These are phyloP conservation scores for Penicillium coprophilum DNA, from an alignment of 495 filamentous ascomycete species.

Conservation along the genomic window DNA sequence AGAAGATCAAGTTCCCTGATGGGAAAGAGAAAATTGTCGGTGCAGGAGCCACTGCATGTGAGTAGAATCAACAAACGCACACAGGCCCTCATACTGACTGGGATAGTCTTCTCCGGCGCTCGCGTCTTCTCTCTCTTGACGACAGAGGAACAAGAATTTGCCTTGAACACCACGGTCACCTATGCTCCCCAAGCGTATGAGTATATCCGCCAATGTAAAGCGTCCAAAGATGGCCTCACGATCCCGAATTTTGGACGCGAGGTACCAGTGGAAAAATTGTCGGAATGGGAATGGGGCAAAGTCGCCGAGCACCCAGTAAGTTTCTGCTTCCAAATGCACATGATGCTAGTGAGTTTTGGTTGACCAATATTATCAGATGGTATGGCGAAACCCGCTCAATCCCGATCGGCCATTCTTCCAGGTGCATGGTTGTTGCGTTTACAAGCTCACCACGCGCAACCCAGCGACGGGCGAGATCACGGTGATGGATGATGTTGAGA, in stretches of 20 bases:
- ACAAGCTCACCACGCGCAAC: conserved; percentile 14
- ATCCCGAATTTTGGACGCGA: conserved; percentile 11
- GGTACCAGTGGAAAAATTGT: conserved; percentile 11
- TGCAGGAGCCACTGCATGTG: conserved; percentile 16
- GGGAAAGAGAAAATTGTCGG: conserved; percentile 15
- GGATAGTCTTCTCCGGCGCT: conserved; percentile 16
- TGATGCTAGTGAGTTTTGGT: too few relatives aligned
- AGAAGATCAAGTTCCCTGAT: conserved; percentile 17
- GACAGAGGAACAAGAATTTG: conserved; percentile 14
- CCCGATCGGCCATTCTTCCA: conserved; percentile 17
- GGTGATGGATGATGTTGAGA: conserved; percentile 17
- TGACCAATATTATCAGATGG: conserved; percentile 8
- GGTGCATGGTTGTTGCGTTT: conserved; percentile 18
- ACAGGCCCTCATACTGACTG: background rate
- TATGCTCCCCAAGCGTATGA: conserved; percentile 17
- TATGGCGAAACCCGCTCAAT: conserved; percentile 17
- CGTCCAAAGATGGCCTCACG: conserved; percentile 12
- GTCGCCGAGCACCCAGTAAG: conserved; percentile 18
- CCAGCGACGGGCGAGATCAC: conserved; percentile 13
- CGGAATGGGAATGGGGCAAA: conserved; percentile 14
- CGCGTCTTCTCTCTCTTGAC: conserved; percentile 10
- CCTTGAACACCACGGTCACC: conserved; percentile 15
- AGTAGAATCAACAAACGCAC: background rate
- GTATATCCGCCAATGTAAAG: conserved; percentile 16
- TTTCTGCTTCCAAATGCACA: background rate